Conservation (phyloP, 73 alveolate species). For the Symbiodinium natans region DNA sequence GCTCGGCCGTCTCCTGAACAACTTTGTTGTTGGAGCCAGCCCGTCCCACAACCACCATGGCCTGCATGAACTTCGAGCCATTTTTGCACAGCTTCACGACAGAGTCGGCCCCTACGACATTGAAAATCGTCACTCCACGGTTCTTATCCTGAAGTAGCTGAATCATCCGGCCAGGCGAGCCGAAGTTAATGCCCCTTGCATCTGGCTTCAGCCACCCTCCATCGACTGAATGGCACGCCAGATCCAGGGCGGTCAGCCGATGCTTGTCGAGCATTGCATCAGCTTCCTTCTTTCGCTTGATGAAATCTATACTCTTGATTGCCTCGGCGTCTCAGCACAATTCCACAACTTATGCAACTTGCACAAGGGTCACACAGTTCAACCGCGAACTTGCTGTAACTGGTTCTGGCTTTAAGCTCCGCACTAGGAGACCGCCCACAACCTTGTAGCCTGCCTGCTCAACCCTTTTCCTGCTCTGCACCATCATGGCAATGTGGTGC, state of each 20-base stretch:
- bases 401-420: background rate
- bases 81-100: constrained; percentile 49
- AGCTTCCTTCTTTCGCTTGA: background rate
- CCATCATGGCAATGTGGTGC: constrained; percentile 31
- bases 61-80: constrained; percentile 49
- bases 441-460: constrained; percentile 18
- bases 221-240: background rate
- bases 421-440: background rate
- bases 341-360: too few species aligned
- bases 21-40: constrained; percentile 46
- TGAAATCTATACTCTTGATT: background rate
- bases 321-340: background rate
- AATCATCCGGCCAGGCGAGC: background rate
- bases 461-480: background rate
- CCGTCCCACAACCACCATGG: constrained; percentile 66
- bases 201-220: constrained; percentile 31
- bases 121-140: background rate
- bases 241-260: background rate
- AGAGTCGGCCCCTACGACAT: constrained; percentile 16
- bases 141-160: background rate
- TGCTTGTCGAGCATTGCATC: background rate
- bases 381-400: background rate
- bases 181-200: background rate
- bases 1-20: constrained; percentile 20
- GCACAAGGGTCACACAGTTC: too few species aligned